Base-by-base conservation (phyloP, 352 stramenopile genomes). In the Elongisporangium undulatum region DNA sequence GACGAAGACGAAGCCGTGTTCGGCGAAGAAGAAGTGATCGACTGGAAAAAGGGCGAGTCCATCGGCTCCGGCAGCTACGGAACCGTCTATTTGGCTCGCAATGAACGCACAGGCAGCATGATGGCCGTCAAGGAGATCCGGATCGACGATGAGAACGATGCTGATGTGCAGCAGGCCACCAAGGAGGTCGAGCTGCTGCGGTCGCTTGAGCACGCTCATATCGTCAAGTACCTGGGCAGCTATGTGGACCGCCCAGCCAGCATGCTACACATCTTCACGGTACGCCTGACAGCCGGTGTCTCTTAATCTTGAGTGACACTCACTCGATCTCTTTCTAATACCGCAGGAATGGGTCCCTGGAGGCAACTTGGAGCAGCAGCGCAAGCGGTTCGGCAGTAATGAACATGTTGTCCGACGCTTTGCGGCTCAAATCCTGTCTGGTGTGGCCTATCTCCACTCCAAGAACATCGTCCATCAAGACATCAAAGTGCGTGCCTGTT, bases 141-240 rank as follows among this genome's bases (percentile, higher is more conserved):
- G 19, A 70, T 80, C 22, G 71, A 58, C 0, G 75, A 79, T 15
- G 75, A 85, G 39, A 74, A 63, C 3, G 63, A 82, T 16, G 54
- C 49, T 22, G 74, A 79, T 4, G 69, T 83, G 49, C 55, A 13
- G 12, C 63, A 65, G 15, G 72, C 82, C 7, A 85, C 73, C 22
- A 64, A 72, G 57, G 91, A 98, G 64, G 89, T 98, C 8, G 80
- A 97, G 52, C 55, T 97, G 10, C 79, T 98, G 63, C 79, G 87
- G 34, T 80, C 80, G 17, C 68, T 98, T 19, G 77, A 85, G 19
- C 90, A 98, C 66, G 74, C 81, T 15, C 95, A 98, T 61, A 97
- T 98, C 64, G 92, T 98, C 34, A 82, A 86, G 56, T 98, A 98
- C 63, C 68, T 97, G 34, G 93, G 93, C 22, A 89, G 86, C 22